Evolutionary conservation across 441 rosid species (phyloP).

Genomic region (Arabidopsis lyrata): DNA sequence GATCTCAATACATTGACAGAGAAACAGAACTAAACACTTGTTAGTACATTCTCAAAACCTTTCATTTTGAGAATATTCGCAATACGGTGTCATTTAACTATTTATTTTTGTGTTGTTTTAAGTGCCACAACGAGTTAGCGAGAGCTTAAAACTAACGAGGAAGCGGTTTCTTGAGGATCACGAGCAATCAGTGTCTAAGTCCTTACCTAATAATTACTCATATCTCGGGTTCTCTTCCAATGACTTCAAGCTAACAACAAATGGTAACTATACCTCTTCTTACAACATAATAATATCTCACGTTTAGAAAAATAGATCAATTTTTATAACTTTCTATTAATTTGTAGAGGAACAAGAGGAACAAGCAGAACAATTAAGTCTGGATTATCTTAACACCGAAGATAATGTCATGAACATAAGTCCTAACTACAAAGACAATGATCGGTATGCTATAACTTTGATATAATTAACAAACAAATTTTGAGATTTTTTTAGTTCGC

Average conservation of each 20-base stretch:
- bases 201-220: slow-evolving; percentile 48
- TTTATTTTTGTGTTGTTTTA: slow-evolving; percentile 23
- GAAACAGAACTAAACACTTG: slow-evolving; percentile 67
- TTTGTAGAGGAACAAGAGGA: slow-evolving; percentile 47
- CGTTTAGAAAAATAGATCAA: neutral
- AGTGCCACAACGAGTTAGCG: slow-evolving; percentile 52
- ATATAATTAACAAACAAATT: neutral
- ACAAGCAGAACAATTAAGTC: slow-evolving; percentile 55
- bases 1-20: slow-evolving; percentile 54
- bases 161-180: slow-evolving; percentile 57
- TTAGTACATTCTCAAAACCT: slow-evolving; percentile 41
- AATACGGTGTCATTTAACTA: slow-evolving; percentile 1
- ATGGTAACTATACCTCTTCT: slow-evolving; percentile 48
- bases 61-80: neutral
- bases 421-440: slow-evolving; percentile 56
- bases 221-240: slow-evolving; percentile 56
- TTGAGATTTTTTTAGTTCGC: neutral
- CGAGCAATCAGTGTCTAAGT: slow-evolving; percentile 52
- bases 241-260: slow-evolving; percentile 48
- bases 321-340: neutral
- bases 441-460: slow-evolving; percentile 53
- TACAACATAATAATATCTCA: neutral
- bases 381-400: slow-evolving; percentile 63
- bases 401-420: slow-evolving; percentile 51
- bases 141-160: slow-evolving; percentile 55